These are phyloP conservation scores for Penicillium nucicola DNA, from an alignment of 495 filamentous ascomycete species.

Conservation along the genomic window DNA sequence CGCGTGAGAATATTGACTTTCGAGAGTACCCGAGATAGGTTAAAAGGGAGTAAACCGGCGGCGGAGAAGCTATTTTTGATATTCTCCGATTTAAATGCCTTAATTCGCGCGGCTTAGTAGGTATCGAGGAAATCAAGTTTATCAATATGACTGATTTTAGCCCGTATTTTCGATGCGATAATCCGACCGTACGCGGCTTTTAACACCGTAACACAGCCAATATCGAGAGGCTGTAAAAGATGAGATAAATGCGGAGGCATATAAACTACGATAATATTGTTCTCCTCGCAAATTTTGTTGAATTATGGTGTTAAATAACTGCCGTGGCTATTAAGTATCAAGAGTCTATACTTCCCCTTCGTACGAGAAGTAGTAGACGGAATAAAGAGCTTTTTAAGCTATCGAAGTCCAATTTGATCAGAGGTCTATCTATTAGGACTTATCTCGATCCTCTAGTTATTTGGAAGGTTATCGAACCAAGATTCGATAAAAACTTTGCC, in stretches of 20 bases:
- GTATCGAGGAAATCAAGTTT: conserved; percentile 4
- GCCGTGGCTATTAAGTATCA: background rate
- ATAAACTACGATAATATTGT: background rate
- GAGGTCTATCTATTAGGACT: conserved; percentile 28
- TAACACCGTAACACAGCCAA: background rate
- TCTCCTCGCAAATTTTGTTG: background rate
- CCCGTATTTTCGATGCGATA: background rate
- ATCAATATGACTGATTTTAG: conserved; percentile 7
- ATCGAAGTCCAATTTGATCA: conserved; percentile 17
- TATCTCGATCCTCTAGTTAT: conserved; percentile 15
- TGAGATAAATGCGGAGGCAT: background rate
- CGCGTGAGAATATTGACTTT: too few species aligned
- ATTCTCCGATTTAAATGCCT: background rate
- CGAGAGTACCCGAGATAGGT: too few species aligned
- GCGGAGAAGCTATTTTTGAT: too few species aligned
- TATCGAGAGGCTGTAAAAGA: too few species aligned
- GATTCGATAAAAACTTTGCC: conserved; percentile 6
- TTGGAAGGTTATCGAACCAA: conserved; percentile 5
- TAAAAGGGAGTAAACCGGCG: too few species aligned
- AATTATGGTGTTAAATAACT: too few species aligned
- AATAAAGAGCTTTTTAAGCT: conserved; percentile 17
- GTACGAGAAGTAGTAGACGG: background rate
- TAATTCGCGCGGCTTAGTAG: background rate
- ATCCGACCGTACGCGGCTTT: background rate
- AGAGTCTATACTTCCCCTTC: background rate